Evolutionary conservation across 2,329 filamentous ascomycete genomes (phyloP), one percentile per base, ranked within the genome.

Genomic region (Coniochaeta sp.): DNA sequence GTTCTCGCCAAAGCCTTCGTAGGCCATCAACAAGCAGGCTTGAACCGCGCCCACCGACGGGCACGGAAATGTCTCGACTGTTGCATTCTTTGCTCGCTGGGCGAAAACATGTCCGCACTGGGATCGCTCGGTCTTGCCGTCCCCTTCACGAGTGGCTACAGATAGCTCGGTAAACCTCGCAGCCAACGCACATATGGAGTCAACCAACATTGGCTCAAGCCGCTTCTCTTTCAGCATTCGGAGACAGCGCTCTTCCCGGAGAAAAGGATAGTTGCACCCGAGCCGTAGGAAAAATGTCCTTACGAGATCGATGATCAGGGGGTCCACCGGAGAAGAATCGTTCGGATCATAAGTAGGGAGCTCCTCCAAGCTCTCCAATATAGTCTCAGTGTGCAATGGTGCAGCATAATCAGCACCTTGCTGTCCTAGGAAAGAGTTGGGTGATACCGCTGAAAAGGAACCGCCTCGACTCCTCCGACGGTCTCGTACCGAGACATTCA

Each of bases 1-100:
- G 65, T 91, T 90, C 12, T 90, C 89, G 1, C 91, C 92, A 66
- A 96, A 96, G 50, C 93, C 89, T 65, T 96, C 91, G 68, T 96
- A 96, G 0, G 91, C 91, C 74, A 96, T 84, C 31, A 96, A 76
- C 12, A 96, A 74, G 57, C 89, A 92, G 0, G 91, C 90, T 67
- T 96, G 92, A 0, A 95, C 90, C 11, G 90, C 91, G 26, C 89
- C 89, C 1, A 96, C 87, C 1, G 88, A 91, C 0, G 91, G 91
- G 63, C 89, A 95, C 0, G 90, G 84, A 64, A 96, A 92, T 0
- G 89, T 89, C 66, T 96, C 90, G 6, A 93, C 87, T 0, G 93
- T 88, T 4, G 89, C 88, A n/a, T 86, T 84, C 72, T 92, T 93
- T 3, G 91, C 91, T 62, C 91, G 82, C 66, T 91, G 89, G 1